These are phyloP conservation scores for Spinacia oleracea DNA, from an alignment of 179 eudicot genomes.

Conservation along the genomic window DNA sequence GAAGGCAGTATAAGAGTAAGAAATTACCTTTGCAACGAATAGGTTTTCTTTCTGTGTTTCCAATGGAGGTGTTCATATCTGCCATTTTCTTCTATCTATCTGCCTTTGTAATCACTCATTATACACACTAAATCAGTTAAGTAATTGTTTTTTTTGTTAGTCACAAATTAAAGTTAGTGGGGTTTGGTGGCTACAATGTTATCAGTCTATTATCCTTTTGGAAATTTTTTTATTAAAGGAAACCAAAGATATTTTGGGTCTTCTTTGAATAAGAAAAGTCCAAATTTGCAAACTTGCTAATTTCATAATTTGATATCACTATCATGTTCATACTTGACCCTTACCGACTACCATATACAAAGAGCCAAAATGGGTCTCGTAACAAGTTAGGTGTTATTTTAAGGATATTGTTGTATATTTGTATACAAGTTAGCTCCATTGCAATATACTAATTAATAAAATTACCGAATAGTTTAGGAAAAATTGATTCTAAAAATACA, in stretches of 20 bases:
- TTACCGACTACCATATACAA: too few species aligned
- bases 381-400: too few species aligned
- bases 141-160: too few species aligned
- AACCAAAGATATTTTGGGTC: background rate
- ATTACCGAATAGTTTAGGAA: too few species aligned
- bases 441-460: too few species aligned
- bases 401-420: too few species aligned
- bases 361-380: too few species aligned
- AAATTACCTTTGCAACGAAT: constrained; percentile 47
- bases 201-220: background rate
- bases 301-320: too few species aligned
- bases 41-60: constrained; percentile 36
- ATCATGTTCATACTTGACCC: too few species aligned
- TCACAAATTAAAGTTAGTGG: background rate
- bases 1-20: background rate
- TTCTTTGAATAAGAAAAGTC: background rate
- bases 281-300: background rate
- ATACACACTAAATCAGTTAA: background rate
- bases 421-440: too few species aligned
- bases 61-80: constrained; percentile 13
- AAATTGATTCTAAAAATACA: too few species aligned
- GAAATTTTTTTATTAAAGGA: background rate
- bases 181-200: background rate
- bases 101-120: background rate
- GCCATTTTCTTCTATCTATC: constrained; percentile 16